Evolutionary conservation across 306 rosid species (phyloP).

Genomic region (Gastrolobium villosum): DNA sequence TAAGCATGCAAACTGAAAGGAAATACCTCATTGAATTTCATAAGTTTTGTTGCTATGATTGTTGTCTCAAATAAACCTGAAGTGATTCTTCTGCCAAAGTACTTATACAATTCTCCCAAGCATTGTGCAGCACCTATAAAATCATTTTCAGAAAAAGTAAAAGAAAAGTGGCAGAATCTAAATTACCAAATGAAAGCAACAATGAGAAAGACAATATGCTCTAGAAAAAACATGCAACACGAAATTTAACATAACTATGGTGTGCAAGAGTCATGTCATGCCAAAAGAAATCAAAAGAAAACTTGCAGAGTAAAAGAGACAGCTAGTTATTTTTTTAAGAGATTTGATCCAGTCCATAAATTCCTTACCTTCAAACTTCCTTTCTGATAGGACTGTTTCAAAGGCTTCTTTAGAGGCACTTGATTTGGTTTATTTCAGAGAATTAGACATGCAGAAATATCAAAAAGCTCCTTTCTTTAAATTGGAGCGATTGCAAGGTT

Average conservation of each 20-base stretch:
- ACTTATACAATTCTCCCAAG: conserved; percentile 89
- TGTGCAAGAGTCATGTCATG: conserved; percentile 5
- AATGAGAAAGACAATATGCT: not conserved
- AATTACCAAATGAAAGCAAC: conserved; percentile 31
- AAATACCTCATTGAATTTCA: conserved; percentile 84
- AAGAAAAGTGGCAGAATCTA: not conserved
- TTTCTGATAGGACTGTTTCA: conserved; percentile 9
- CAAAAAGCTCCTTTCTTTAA: not conserved
- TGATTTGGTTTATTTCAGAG: conserved; percentile 31
- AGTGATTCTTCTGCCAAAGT: conserved; percentile 94
- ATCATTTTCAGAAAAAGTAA: conserved; percentile 40
- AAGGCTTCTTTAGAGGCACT: not conserved
- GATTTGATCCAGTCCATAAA: conserved; percentile 1
- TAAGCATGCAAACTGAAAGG: conserved; percentile 44
- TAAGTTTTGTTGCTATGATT: conserved; percentile 78
- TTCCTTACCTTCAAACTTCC: not conserved
- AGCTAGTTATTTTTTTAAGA: conserved; percentile 32
- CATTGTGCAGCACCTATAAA: conserved; percentile 88
- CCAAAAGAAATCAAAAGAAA: conserved; percentile 19
- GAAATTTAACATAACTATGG: conserved; percentile 23
- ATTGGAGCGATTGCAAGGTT: conserved; percentile 6
- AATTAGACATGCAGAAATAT: not conserved
- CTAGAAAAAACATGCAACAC: conserved; percentile 31
- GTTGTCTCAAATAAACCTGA: conserved; percentile 94
- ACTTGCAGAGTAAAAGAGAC: not conserved